A percentile compares a stretch with the other conserved stretches of the same genome.
These are phyloP conservation scores for Teunomyces funiuensis DNA, from an alignment of 805 yeast genomes.

Conservation along the genomic window DNA sequence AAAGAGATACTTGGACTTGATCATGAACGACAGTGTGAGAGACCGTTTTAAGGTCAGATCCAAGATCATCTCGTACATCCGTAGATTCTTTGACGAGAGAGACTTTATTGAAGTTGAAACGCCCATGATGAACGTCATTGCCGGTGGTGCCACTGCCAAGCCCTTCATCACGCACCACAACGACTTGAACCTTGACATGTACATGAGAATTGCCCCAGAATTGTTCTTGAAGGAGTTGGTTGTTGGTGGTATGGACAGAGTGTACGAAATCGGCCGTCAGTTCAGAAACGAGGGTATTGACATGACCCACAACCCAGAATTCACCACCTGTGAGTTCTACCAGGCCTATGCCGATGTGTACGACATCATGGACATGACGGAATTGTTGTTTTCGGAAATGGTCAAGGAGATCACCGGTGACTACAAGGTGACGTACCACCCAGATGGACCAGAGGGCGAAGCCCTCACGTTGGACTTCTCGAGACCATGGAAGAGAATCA, in stretches of 20 bases:
- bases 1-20: constrained; percentile 93
- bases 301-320: constrained; percentile 98
- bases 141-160: constrained; percentile 99
- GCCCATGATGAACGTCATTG: constrained; percentile 97
- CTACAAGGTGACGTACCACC: constrained; percentile 85
- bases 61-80: constrained; percentile 83
- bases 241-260: constrained; percentile 98
- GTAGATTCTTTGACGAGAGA: constrained; percentile 82
- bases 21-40: constrained; percentile 86
- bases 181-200: constrained; percentile 94
- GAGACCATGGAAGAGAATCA: constrained; percentile 98
- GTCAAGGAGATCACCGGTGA: constrained; percentile 92
- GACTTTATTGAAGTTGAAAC: constrained; percentile 95
- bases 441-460: constrained; percentile 87
- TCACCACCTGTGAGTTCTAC: constrained; percentile 97
- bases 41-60: constrained; percentile 86
- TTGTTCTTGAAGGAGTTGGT: constrained; percentile 93
- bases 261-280: constrained; percentile 97
- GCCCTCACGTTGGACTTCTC: constrained; percentile 79
- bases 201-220: constrained; percentile 98
- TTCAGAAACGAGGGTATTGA: constrained; percentile 99
- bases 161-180: constrained; percentile 97
- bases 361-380: constrained; percentile 94
- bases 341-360: constrained; percentile 97
- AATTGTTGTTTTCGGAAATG: constrained; percentile 91